These are phyloP conservation scores for Meyerozyma smithsonii DNA, from an alignment of 1,139 yeast genomes.

Conservation along the genomic window DNA sequence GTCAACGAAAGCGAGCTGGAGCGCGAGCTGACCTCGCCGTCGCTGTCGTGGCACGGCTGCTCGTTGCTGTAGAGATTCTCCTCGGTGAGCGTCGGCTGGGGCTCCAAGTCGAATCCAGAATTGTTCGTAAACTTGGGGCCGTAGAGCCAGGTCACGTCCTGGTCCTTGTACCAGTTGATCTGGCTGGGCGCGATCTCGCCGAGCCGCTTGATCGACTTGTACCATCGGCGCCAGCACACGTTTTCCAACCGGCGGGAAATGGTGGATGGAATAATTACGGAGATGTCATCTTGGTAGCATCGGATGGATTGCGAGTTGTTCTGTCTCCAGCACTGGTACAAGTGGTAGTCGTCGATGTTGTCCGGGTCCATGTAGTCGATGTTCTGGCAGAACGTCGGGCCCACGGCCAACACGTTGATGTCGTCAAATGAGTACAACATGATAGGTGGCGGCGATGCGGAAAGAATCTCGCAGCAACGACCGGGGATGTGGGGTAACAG, in stretches of 20 bases:
- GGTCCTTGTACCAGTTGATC: slow-evolving; percentile 42
- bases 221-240: slow-evolving; percentile 40
- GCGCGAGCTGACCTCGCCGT: slow-evolving; percentile 7
- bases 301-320: slow-evolving; percentile 16
- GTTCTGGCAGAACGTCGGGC: slow-evolving; percentile 22
- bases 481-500: too few species aligned
- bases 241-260: slow-evolving; percentile 29
- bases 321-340: slow-evolving; percentile 23
- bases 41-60: slow-evolving; percentile 4
- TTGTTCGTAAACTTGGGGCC: slow-evolving; percentile 31
- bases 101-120: slow-evolving; percentile 4
- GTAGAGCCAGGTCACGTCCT: slow-evolving; percentile 44
- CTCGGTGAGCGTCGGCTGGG: slow-evolving; percentile 6
- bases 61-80: slow-evolving; percentile 7
- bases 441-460: not conserved
- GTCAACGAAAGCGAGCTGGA: slow-evolving; percentile 8
- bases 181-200: slow-evolving; percentile 27
- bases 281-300: slow-evolving; percentile 18
- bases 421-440: slow-evolving; percentile 1
- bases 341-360: slow-evolving; percentile 16
- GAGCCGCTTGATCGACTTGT: slow-evolving; percentile 27
- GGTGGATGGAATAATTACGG: slow-evolving; percentile 23
- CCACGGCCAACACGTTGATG: not conserved
- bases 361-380: slow-evolving; percentile 28
- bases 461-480: too few species aligned